Conservation (phyloP, 495 filamentous ascomycete genomes). For the Aspergillus homomorphus region DNA sequence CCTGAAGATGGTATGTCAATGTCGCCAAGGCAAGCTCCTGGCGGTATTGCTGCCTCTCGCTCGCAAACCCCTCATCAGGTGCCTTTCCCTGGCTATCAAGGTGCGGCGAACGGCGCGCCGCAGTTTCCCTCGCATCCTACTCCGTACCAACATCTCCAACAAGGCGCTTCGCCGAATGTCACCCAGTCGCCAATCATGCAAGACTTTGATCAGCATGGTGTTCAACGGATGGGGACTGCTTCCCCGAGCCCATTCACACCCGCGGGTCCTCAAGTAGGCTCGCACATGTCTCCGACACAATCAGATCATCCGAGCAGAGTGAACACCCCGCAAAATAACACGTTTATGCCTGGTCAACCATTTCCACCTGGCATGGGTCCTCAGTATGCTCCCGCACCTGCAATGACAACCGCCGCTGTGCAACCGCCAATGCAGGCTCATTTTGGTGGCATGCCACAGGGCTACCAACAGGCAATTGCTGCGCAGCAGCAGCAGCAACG, state of each 20-base stretch:
- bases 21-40: slow-evolving; percentile 76
- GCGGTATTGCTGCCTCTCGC: slow-evolving; percentile 74
- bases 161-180: slow-evolving; percentile 73
- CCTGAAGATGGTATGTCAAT: slow-evolving; percentile 81
- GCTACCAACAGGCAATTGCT: slow-evolving; percentile 50
- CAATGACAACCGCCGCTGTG: slow-evolving; percentile 34
- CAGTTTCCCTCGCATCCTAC: slow-evolving; percentile 55
- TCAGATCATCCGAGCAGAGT: slow-evolving; percentile 72
- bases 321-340: slow-evolving; percentile 69
- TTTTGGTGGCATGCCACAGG: slow-evolving; percentile 46
- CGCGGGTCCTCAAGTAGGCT: slow-evolving; percentile 67
- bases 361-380: slow-evolving; percentile 59
- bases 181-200: slow-evolving; percentile 91
- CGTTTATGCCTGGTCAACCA: slow-evolving; percentile 57
- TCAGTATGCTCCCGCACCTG: slow-evolving; percentile 48
- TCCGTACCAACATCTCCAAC: slow-evolving; percentile 79
- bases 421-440: slow-evolving; percentile 41
- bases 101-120: slow-evolving; percentile 53
- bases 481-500: slow-evolving; percentile 49
- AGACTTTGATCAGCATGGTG: slow-evolving; percentile 60
- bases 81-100: slow-evolving; percentile 60
- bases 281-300: slow-evolving; percentile 74
- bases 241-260: slow-evolving; percentile 92
- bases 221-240: slow-evolving; percentile 80
- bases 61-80: slow-evolving; percentile 87